Base-by-base conservation (phyloP, 352 stramenopile genomes). In the Thalassiosira pacifica region DNA sequence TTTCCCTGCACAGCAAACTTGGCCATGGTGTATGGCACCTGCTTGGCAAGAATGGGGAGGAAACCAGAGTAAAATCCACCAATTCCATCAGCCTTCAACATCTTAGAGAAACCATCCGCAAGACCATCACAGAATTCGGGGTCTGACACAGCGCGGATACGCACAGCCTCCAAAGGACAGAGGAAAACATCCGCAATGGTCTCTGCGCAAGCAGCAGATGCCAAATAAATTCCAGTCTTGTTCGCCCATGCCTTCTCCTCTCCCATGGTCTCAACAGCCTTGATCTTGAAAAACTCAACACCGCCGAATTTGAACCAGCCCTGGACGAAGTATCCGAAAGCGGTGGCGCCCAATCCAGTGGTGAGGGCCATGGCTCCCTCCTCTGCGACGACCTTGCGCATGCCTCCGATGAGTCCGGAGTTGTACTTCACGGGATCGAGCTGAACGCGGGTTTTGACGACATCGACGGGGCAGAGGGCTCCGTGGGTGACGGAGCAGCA, bases 11-110 rank as follows among this genome's bases (percentile, higher is more conserved):
- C 98, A 79, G 98, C 98, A 89, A 99, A 99, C 94, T 99, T 99
- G 71, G 97, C 97, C 97, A 99, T 99, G 71, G 98, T 99, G 97
- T 99, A 99, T 78, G 98, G 98, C 88, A 97, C 91, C 84, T 97
- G 95, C 86, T 97, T 97, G 73, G 93, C 92, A 68, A 96, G 86
- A 73, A 97, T 97, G 66, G 95, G 95, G 32, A 90, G 45, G 75
- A 97, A 95, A 70, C 95, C 95, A 59, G 91, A 89, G 87, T 97
- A 97, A 82, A 97, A 97, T 70, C 93, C 95, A 26, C 87, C 88
- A 71, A 97, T 80, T 74, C 94, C 94, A 76, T 97, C 94, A 24
- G 79, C 64, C 77, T 88, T 93, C 18, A 93, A 52, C 83, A 97
- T 96, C 83, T 96, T 96, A 24, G 52, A 70, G 60, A 96, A 95